A percentile compares a stretch with the other conserved stretches of the same genome.
Evolutionary conservation across 352 stramenopile genomes (phyloP).

Genomic region (Globisporangium middletonii): DNA sequence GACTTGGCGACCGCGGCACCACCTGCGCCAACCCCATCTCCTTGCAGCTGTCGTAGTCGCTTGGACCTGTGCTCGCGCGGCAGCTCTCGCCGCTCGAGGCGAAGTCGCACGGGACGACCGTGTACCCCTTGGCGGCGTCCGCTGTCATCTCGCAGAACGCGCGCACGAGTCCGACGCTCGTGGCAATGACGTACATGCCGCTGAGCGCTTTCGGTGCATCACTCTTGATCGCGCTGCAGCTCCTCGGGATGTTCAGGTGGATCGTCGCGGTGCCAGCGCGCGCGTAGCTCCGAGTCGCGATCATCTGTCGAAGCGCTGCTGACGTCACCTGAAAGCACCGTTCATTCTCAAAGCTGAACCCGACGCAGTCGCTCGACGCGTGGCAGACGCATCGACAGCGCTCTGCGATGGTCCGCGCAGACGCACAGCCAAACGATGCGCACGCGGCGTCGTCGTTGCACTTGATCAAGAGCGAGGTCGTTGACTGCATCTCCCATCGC

Average conservation of each 20-base stretch:
- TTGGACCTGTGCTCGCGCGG: slow-evolving; percentile 20
- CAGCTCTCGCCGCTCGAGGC: slow-evolving; percentile 29
- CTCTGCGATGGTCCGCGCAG: slow-evolving; percentile 28
- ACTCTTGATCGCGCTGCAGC: slow-evolving; percentile 46
- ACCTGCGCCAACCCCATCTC: slow-evolving; percentile 38
- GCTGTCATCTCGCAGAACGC: slow-evolving; percentile 52
- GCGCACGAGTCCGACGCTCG: slow-evolving; percentile 26
- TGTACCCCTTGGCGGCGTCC: slow-evolving; percentile 49
- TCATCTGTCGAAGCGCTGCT: slow-evolving; percentile 29
- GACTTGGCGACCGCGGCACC: slow-evolving; percentile 38
- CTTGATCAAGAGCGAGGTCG: slow-evolving; percentile 21
- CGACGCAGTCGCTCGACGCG: slow-evolving; percentile 24
- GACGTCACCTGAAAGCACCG: slow-evolving; percentile 33
- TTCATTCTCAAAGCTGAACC: slow-evolving; percentile 32
- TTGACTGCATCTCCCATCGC: slow-evolving; percentile 29
- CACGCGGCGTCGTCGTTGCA: slow-evolving; percentile 25
- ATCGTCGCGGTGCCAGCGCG: slow-evolving; percentile 18
- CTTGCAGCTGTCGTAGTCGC: slow-evolving; percentile 46
- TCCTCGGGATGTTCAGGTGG: slow-evolving; percentile 51
- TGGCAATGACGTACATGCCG: slow-evolving; percentile 41
- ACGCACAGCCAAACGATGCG: slow-evolving; percentile 20
- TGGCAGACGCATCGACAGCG: slow-evolving; percentile 43
- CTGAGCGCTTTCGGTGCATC: slow-evolving; percentile 22
- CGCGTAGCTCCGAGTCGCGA: slow-evolving; percentile 24
- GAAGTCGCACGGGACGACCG: slow-evolving; percentile 37